Conservation (phyloP, 768 basidiomycete species). For the Calvatia gigantea region DNA sequence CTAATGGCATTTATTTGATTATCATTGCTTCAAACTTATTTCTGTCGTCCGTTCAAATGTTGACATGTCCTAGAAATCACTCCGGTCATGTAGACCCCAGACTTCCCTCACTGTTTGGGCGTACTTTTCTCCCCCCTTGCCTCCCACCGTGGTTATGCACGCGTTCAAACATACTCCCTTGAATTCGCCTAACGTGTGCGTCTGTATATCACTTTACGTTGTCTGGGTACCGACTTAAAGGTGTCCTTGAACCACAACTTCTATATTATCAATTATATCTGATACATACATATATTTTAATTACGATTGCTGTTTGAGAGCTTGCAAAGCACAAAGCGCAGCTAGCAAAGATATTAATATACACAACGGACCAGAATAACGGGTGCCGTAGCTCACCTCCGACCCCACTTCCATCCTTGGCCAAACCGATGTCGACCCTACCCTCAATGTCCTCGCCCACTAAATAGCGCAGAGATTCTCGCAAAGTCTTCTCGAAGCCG, state of each 20-base stretch:
- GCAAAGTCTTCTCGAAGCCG: conserved; percentile 69
- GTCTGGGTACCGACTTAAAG: no score
- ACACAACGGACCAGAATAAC: conserved; percentile 8
- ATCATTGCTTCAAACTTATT: neutral
- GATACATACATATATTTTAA: conserved; percentile 10
- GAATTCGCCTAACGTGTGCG: no score
- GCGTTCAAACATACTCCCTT: no score
- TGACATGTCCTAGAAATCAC: neutral
- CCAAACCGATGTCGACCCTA: conserved; percentile 82
- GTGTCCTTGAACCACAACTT: no score
- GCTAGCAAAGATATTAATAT: conserved; percentile 40
- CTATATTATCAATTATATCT: conserved; percentile 4
- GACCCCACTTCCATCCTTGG: conserved; percentile 96
- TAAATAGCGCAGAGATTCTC: conserved; percentile 68
- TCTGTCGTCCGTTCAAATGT: neutral
- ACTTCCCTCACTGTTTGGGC: no score
- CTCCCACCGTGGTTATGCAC: no score
- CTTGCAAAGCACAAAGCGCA: conserved; percentile 84
- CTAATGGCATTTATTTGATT: conserved; percentile 1
- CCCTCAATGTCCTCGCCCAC: conserved; percentile 82
- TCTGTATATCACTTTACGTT: no score
- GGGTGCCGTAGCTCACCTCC: conserved; percentile 66
- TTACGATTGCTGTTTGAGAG: conserved; percentile 50
- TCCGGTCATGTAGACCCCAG: no score
- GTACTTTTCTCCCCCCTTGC: no score